Conservation (phyloP, 2,329 filamentous ascomycete species). For the Cladosporium sp. region DNA sequence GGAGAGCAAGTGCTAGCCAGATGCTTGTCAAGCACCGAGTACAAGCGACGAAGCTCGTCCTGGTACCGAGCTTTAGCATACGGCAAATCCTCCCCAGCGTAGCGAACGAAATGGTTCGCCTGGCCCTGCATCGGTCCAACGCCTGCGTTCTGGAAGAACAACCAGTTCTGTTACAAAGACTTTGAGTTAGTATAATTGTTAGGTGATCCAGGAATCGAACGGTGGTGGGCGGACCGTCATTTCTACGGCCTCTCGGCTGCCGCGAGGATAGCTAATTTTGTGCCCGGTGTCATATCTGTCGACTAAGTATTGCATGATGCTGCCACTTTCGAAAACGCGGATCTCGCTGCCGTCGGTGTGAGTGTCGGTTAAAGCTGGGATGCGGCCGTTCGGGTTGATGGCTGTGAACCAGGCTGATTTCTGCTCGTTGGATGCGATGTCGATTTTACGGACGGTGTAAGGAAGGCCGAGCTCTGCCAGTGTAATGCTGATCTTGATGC, state of each 20-base stretch:
- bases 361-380: slow-evolving; percentile 77
- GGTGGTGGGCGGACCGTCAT: slow-evolving; percentile 30
- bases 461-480: slow-evolving; percentile 73
- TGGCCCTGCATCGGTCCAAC: slow-evolving; percentile 70
- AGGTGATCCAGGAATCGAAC: background rate
- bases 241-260: slow-evolving; percentile 47
- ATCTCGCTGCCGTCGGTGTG: slow-evolving; percentile 58
- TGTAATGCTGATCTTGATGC: slow-evolving; percentile 79
- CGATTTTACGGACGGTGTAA: slow-evolving; percentile 67
- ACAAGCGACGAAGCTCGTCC: slow-evolving; percentile 75
- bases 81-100: slow-evolving; percentile 72
- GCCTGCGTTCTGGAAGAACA: slow-evolving; percentile 26
- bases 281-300: slow-evolving; percentile 25
- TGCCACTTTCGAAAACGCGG: slow-evolving; percentile 53
- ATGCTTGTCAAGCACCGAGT: slow-evolving; percentile 68
- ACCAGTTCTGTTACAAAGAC: slow-evolving; percentile 17
- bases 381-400: slow-evolving; percentile 88
- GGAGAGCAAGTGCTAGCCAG: slow-evolving; percentile 48
- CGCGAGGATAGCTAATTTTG: slow-evolving; percentile 18
- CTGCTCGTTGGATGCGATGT: slow-evolving; percentile 66
- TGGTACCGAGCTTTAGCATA: slow-evolving; percentile 76
- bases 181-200: slow-evolving; percentile 9
- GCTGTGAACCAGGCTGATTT: slow-evolving; percentile 81
- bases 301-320: slow-evolving; percentile 17
- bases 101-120: slow-evolving; percentile 69